phyloP scores from a whole-genome alignment of 2,329 filamentous ascomycete species.

The Clonostachys chloroleuca region DNA sequence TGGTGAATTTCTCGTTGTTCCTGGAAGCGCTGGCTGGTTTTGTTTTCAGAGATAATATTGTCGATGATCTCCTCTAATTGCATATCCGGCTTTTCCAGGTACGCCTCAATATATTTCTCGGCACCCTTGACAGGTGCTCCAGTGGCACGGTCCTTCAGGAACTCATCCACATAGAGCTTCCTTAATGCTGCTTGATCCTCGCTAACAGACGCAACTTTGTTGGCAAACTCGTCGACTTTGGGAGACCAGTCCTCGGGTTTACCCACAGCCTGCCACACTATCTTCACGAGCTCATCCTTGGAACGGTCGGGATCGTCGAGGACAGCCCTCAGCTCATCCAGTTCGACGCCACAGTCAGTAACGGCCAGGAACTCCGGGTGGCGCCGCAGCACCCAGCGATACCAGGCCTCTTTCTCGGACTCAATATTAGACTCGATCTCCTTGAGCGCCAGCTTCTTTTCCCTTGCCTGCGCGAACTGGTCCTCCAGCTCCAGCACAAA shows the following conservation, averaged over 20 bases:
- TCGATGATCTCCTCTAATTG: slow-evolving; percentile 25
- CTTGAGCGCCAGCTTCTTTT: slow-evolving; percentile 33
- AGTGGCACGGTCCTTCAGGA: slow-evolving; percentile 32
- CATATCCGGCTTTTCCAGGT: slow-evolving; percentile 11
- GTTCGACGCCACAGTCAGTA: slow-evolving; percentile 17
- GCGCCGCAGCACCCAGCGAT: slow-evolving; percentile 35
- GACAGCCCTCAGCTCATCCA: slow-evolving; percentile 25
- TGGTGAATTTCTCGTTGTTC: slow-evolving; percentile 30
- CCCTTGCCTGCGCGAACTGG: slow-evolving; percentile 42
- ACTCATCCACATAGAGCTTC: slow-evolving; percentile 31
- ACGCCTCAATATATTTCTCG: slow-evolving; percentile 33
- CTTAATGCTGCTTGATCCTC: slow-evolving; percentile 18
- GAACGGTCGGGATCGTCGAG: slow-evolving; percentile 29
- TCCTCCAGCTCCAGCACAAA: slow-evolving; percentile 46
- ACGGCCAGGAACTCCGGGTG: slow-evolving; percentile 30
- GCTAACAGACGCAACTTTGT: slow-evolving; percentile 19
- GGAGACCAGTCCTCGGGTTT: slow-evolving; percentile 21
- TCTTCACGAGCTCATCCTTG: slow-evolving; percentile 26
- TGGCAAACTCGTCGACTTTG: slow-evolving; percentile 24
- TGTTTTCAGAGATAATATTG: slow-evolving; percentile 21
- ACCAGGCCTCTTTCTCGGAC: slow-evolving; percentile 49
- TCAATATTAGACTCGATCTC: slow-evolving; percentile 44
- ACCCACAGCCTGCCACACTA: slow-evolving; percentile 28
- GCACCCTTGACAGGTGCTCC: slow-evolving; percentile 21
- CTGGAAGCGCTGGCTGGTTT: slow-evolving; percentile 18